Evolutionary conservation across 148 eudicot genomes (phyloP).

Genomic region (Cornus florida): DNA sequence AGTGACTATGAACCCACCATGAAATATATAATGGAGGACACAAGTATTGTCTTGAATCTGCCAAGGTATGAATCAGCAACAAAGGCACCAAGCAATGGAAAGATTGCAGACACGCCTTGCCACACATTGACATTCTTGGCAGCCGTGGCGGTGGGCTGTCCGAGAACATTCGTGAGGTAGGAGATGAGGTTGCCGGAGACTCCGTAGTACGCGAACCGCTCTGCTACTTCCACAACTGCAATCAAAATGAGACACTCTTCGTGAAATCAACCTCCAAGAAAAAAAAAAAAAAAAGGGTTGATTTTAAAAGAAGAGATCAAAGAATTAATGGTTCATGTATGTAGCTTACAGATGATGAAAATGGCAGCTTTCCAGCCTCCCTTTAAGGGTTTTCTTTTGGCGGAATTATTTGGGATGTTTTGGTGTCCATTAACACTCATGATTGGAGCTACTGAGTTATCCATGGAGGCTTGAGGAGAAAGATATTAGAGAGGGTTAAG

Average conservation of each 20-base stretch:
- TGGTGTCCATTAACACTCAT: background rate
- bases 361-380: conserved; percentile 63
- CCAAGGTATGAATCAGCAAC: conserved; percentile 70
- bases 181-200: conserved; percentile 48
- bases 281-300: background rate
- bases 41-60: conserved; percentile 53
- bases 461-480: background rate
- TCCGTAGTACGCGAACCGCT: conserved; percentile 52
- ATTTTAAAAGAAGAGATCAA: no score
- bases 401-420: background rate
- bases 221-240: conserved; percentile 50
- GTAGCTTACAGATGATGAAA: conserved; percentile 49
- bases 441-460: conserved; percentile 2
- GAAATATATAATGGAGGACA: conserved; percentile 57
- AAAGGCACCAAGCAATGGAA: conserved; percentile 49
- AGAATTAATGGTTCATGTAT: no score
- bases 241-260: background rate
- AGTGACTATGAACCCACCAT: conserved; percentile 23
- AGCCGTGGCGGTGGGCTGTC: conserved; percentile 47
- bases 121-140: conserved; percentile 65
- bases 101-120: conserved; percentile 45
- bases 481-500: background rate
- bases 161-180: conserved; percentile 45
- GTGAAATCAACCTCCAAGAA: no score
- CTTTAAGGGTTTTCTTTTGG: conserved; percentile 4